Evolutionary conservation across 176 grass and related monocot genomes (phyloP), one percentile per base, ranked within the genome.

Genomic region (Rhipidocladum racemiflorum): DNA sequence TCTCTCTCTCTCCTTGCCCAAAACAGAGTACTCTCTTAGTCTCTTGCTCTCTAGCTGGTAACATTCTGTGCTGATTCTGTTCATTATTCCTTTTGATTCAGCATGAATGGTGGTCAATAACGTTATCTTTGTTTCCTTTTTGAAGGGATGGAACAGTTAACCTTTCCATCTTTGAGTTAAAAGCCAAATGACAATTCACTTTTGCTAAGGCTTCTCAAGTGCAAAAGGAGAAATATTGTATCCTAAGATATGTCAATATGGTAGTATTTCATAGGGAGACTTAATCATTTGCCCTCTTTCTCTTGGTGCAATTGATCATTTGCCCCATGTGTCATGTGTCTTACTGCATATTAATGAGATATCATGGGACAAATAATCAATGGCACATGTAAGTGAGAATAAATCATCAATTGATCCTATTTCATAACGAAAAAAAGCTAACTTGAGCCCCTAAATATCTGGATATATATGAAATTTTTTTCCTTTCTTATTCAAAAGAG

Each of bases 51-150:
- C 39, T 76, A 61, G 23, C 65, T 21, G 49, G n/a, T 68, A 38
- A 70, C 78, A 61, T 75, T 70, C 62, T 68, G 9, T 69, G 34
- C 49, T 61, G 51, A 76, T 76, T 21, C 61, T 60, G 65, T 42
- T 53, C 29, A 4, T 7, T 50, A 1, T 61, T 34, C 8, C 43
- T n/a, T 24, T 30, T 2, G 2, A 38, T 75, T 42, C 35, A 29
- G 14, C 0, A 67, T 4, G 68, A 12, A 62, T 3, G 68, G 32
- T 24, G 4, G 28, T 27, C 21, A 50, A 4, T 50, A 81, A 18
- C 2, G 40, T 15, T 9, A 17, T 1, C 14, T 38, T 46, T 49
- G 1, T 70, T 68, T 12, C 14, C 12, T 55, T 18, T 59, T 20
- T 59, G 1, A 13, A 38, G 56, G 3, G 14, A 35, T 84, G 36